Percentiles rank a stretch among this genome's conserved stretches.
phyloP scores from a whole-genome alignment of 1,284 basidiomycete species.

The Rugiboletus extremiorientalis region DNA sequence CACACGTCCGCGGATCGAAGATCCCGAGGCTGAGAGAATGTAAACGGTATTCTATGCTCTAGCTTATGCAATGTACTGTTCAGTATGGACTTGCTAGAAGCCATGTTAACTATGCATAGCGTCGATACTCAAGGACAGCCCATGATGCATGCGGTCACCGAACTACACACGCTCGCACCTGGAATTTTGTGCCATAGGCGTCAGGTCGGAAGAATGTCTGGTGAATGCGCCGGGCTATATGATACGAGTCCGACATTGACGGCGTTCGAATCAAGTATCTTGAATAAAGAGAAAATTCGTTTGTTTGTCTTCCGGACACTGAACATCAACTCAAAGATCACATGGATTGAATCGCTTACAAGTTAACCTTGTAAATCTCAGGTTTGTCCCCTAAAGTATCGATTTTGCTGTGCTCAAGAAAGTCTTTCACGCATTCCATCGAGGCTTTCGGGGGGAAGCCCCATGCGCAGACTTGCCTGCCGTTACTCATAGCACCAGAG shows the following conservation, averaged over 20 bases:
- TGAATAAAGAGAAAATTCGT: slow-evolving; percentile 45
- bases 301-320: slow-evolving; percentile 34
- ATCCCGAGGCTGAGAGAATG: slow-evolving; percentile 65
- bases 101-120: slow-evolving; percentile 9
- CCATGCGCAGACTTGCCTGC: slow-evolving; percentile 55
- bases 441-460: slow-evolving; percentile 56
- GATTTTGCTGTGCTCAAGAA: slow-evolving; percentile 47
- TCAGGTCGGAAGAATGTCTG: slow-evolving; percentile 49
- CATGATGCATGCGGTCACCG: slow-evolving; percentile 40
- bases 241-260: slow-evolving; percentile 63
- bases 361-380: slow-evolving; percentile 48
- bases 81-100: slow-evolving; percentile 9
- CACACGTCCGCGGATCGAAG: slow-evolving; percentile 60
- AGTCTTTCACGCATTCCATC: slow-evolving; percentile 36
- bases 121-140: background rate
- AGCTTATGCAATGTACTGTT: slow-evolving; percentile 14
- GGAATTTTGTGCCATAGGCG: slow-evolving; percentile 40
- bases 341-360: slow-evolving; percentile 40
- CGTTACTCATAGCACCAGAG: slow-evolving; percentile 49
- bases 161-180: slow-evolving; percentile 57
- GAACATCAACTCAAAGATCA: background rate
- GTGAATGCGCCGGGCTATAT: slow-evolving; percentile 61
- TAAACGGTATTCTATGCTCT: slow-evolving; percentile 32
- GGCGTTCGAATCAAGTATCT: slow-evolving; percentile 54
- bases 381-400: slow-evolving; percentile 37